Conservation (phyloP, 352 stramenopile species). For the Phytophthora vignae region DNA sequence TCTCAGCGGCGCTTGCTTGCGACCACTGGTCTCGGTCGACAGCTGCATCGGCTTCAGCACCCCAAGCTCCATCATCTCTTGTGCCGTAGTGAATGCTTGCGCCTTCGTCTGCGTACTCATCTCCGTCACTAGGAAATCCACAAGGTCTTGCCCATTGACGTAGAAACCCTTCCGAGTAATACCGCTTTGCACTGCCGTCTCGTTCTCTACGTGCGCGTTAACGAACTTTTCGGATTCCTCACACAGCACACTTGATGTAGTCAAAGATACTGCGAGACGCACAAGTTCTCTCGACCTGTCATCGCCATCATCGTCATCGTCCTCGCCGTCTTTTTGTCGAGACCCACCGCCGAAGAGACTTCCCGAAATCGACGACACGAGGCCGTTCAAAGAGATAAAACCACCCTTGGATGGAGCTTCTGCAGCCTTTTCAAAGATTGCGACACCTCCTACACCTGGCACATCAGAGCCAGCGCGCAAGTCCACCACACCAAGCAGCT, state of each 20-base stretch:
- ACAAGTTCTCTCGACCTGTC: slow-evolving; percentile 66
- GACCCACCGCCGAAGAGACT: slow-evolving; percentile 77
- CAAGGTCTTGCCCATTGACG: slow-evolving; percentile 74
- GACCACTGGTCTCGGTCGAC: slow-evolving; percentile 13
- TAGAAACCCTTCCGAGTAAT: slow-evolving; percentile 77
- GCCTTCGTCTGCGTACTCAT: slow-evolving; percentile 61
- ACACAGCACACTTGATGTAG: slow-evolving; percentile 66
- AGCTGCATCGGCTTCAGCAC: slow-evolving; percentile 62
- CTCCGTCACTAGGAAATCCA: slow-evolving; percentile 80
- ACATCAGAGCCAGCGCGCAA: slow-evolving; percentile 72
- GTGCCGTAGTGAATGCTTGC: slow-evolving; percentile 73
- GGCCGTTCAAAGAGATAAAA: slow-evolving; percentile 84
- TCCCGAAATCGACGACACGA: slow-evolving; percentile 83
- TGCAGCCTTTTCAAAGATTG: slow-evolving; percentile 83
- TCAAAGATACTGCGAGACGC: slow-evolving; percentile 76
- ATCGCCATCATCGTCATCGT: slow-evolving; percentile 64
- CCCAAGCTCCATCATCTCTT: slow-evolving; percentile 81
- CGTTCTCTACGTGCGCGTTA: slow-evolving; percentile 44
- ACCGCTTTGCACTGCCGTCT: slow-evolving; percentile 32
- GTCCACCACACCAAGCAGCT: slow-evolving; percentile 87
- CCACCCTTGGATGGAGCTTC: slow-evolving; percentile 60
- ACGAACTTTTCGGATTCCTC: slow-evolving; percentile 76
- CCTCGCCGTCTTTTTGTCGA: slow-evolving; percentile 49
- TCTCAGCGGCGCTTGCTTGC: slow-evolving; percentile 30
- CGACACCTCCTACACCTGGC: slow-evolving; percentile 74